These are phyloP conservation scores for Myxozyma sirexii DNA, from an alignment of 805 yeast genomes.

Conservation along the genomic window DNA sequence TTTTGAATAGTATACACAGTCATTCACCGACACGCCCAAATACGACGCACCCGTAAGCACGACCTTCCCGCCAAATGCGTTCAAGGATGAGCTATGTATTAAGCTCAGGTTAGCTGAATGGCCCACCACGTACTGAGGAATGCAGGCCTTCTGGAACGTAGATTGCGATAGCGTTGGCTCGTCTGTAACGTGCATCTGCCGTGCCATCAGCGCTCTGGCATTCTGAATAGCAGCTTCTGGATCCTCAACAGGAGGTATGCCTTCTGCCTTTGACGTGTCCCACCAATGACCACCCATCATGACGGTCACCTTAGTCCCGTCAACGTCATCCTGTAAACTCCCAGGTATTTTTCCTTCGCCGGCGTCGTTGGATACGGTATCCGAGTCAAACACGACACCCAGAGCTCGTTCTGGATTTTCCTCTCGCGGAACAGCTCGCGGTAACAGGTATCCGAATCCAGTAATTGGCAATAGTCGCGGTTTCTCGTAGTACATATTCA, in stretches of 20 bases:
- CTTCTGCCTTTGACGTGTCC: slow-evolving; percentile 37
- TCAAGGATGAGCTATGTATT: slow-evolving; percentile 17
- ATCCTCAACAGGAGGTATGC: slow-evolving; percentile 34
- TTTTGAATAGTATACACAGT: slow-evolving; percentile 29
- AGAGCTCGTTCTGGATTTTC: slow-evolving; percentile 60
- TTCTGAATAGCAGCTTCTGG: slow-evolving; percentile 37
- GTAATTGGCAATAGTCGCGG: slow-evolving; percentile 48
- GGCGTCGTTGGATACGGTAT: slow-evolving; percentile 42
- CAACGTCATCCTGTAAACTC: slow-evolving; percentile 32
- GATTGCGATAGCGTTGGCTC: slow-evolving; percentile 43
- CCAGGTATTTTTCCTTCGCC: slow-evolving; percentile 20
- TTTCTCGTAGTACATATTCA: slow-evolving; percentile 64
- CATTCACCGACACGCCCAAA: slow-evolving; percentile 28
- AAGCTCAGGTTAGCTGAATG: slow-evolving; percentile 24
- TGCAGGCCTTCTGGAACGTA: slow-evolving; percentile 56
- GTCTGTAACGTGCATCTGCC: slow-evolving; percentile 46
- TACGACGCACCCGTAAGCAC: slow-evolving; percentile 31
- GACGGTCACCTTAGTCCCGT: slow-evolving; percentile 73
- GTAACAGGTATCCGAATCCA: slow-evolving; percentile 91
- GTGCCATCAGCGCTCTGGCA: slow-evolving; percentile 47
- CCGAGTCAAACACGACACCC: slow-evolving; percentile 91
- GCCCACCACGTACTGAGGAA: slow-evolving; percentile 64
- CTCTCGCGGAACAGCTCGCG: slow-evolving; percentile 49
- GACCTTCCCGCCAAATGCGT: slow-evolving; percentile 22
- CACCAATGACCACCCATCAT: slow-evolving; percentile 87